These are phyloP conservation scores for Heliamphora exappendiculata DNA, from an alignment of 148 eudicot genomes.

Conservation along the genomic window DNA sequence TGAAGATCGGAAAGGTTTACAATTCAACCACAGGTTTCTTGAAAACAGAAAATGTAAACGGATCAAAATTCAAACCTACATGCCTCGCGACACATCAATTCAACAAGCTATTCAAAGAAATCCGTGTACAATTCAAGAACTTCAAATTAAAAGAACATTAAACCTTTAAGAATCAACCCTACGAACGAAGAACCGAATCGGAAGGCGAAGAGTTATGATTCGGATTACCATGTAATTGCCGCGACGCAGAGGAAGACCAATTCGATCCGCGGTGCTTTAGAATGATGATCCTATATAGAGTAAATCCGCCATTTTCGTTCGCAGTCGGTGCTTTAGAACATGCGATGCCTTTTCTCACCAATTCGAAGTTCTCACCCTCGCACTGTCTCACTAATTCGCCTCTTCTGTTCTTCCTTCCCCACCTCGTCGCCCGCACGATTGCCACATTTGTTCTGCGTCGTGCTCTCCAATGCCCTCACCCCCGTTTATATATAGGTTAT, in stretches of 20 bases:
- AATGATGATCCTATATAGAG: no score
- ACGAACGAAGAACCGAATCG: conserved; percentile 8
- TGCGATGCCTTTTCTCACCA: neutral
- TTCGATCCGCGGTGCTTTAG: conserved; percentile 8
- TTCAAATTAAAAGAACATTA: neutral
- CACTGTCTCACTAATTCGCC: neutral
- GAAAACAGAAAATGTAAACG: neutral
- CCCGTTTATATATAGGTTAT: conserved; percentile 3
- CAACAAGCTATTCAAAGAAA: neutral
- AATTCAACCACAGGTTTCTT: neutral
- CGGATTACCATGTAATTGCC: conserved; percentile 1
- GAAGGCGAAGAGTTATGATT: neutral
- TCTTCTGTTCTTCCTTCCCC: neutral
- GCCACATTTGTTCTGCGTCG: neutral
- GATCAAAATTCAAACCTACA: neutral
- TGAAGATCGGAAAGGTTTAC: neutral
- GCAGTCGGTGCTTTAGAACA: neutral
- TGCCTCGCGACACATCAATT: conserved; percentile 1
- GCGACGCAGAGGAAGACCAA: neutral
- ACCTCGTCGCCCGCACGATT: neutral
- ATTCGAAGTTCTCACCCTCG: neutral
- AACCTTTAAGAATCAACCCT: neutral
- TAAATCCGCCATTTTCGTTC: conserved; percentile 18
- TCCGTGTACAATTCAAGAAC: neutral
- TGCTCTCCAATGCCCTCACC: neutral